These are phyloP conservation scores for Macrophomina phaseolina DNA, from an alignment of 2,329 filamentous ascomycete genomes.

Conservation along the genomic window DNA sequence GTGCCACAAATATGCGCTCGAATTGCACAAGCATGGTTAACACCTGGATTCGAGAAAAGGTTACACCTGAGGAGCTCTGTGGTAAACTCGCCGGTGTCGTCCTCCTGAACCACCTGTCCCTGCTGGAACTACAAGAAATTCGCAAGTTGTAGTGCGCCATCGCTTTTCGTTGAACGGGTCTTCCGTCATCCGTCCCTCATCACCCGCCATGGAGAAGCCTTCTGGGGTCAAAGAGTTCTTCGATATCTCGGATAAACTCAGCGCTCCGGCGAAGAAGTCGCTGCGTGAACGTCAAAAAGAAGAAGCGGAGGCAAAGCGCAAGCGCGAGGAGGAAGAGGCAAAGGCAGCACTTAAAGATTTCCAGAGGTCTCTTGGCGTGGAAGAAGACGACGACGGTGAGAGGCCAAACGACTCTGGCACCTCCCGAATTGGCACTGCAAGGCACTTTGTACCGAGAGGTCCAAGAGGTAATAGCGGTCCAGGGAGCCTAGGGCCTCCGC, in stretches of 20 bases:
- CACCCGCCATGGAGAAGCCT: slow-evolving; percentile 14
- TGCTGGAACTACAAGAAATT: too few species aligned
- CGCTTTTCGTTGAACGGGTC: not conserved
- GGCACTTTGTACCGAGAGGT: slow-evolving; percentile 63
- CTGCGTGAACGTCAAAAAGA: slow-evolving; percentile 87
- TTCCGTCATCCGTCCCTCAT: too few species aligned
- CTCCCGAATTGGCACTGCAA: slow-evolving; percentile 32
- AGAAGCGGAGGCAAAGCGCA: slow-evolving; percentile 86
- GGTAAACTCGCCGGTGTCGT: too few species aligned
- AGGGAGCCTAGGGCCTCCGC: slow-evolving; percentile 54
- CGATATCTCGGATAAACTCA: slow-evolving; percentile 76
- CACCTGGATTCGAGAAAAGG: too few species aligned
- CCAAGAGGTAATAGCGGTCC: slow-evolving; percentile 55
- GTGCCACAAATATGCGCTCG: too few species aligned
- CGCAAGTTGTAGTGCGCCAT: too few species aligned
- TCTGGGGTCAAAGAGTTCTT: slow-evolving; percentile 61
- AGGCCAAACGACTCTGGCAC: slow-evolving; percentile 29
- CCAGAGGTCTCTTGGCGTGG: slow-evolving; percentile 75
- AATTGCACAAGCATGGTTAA: too few species aligned
- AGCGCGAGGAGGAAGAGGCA: slow-evolving; percentile 83
- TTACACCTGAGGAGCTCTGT: too few species aligned
- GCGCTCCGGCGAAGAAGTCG: slow-evolving; percentile 83
- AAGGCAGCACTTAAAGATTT: slow-evolving; percentile 88
- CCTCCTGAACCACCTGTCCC: too few species aligned
- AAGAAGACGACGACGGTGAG: slow-evolving; percentile 46